Percentiles rank a stretch among this genome's conserved stretches.
Conservation (phyloP, 2,329 filamentous ascomycete species). For the Knoxdaviesia capensis region DNA sequence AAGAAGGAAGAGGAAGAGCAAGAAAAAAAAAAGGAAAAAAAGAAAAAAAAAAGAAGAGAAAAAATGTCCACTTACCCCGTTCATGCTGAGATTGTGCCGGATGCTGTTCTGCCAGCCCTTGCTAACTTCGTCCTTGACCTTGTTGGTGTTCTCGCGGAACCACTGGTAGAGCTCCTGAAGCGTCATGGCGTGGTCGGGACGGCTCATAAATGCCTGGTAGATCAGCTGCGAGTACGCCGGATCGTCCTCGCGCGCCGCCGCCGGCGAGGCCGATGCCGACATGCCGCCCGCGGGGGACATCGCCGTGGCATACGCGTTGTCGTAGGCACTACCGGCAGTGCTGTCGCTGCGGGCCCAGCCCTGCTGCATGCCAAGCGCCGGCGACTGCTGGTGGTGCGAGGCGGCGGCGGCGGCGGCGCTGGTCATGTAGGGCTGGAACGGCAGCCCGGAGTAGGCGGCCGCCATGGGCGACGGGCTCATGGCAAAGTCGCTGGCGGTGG, state of each 20-base stretch:
- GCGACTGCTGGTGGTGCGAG: neutral
- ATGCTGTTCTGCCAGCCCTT: conserved; percentile 94
- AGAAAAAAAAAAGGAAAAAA: neutral
- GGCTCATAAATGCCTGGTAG: conserved; percentile 51
- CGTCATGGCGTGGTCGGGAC: conserved; percentile 47
- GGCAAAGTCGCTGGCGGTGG: too few species aligned
- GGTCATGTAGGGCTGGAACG: too few species aligned
- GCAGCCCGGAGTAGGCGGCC: too few species aligned
- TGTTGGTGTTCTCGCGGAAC: conserved; percentile 67
- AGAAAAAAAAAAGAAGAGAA: neutral
- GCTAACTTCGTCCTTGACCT: conserved; percentile 42
- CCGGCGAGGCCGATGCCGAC: conserved; percentile 7
- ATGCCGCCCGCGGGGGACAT: neutral
- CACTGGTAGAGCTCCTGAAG: conserved; percentile 79
- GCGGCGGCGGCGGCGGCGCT: conserved; percentile 1
- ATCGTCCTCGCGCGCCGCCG: conserved; percentile 10
- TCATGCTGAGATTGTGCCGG: conserved; percentile 91
- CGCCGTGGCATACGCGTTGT: neutral
- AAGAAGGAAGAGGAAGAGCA: too few species aligned
- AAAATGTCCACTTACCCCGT: conserved; percentile 39
- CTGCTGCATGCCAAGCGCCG: neutral
- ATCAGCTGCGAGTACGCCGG: conserved; percentile 72
- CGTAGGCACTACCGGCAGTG: conserved; percentile 1
- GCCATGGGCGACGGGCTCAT: too few species aligned
- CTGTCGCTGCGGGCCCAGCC: too few species aligned